Evolutionary conservation across 2,329 filamentous ascomycete genomes (phyloP).

Genomic region (Lasiodiplodia sp.): DNA sequence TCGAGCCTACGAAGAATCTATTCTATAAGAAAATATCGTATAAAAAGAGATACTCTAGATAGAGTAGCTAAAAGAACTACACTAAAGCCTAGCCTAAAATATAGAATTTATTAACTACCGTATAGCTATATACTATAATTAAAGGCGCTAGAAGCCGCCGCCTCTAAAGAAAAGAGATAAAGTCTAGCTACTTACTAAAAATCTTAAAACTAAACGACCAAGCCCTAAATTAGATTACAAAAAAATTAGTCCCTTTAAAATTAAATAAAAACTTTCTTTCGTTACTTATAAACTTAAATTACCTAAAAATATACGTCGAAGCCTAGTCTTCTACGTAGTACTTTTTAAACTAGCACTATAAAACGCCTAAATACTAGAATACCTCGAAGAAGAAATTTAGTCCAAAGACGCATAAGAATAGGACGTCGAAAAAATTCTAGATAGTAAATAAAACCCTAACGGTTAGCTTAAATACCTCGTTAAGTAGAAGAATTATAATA

Average conservation of each 20-base stretch:
- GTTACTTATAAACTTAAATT: no score
- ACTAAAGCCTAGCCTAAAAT: no score
- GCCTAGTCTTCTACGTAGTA: no score
- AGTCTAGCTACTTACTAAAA: neutral
- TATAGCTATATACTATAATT: conserved; percentile 3
- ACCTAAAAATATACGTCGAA: no score
- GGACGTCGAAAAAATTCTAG: neutral
- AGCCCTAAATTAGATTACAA: no score
- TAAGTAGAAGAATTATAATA: neutral
- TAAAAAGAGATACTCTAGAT: neutral
- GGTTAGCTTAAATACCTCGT: neutral
- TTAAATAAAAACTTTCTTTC: no score
- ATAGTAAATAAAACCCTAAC: neutral
- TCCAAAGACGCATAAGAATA: no score
- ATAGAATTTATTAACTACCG: neutral
- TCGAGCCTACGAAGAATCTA: neutral
- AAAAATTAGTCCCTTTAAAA: no score
- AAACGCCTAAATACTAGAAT: no score
- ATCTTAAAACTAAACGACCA: neutral
- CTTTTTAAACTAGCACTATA: no score
- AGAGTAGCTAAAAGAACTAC: neutral
- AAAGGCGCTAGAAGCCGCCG: neutral
- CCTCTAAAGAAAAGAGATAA: neutral
- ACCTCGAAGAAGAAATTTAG: no score
- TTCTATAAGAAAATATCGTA: neutral